Base-by-base conservation (phyloP, 2,329 filamentous ascomycete species). In the Phialocephala subalpina region DNA sequence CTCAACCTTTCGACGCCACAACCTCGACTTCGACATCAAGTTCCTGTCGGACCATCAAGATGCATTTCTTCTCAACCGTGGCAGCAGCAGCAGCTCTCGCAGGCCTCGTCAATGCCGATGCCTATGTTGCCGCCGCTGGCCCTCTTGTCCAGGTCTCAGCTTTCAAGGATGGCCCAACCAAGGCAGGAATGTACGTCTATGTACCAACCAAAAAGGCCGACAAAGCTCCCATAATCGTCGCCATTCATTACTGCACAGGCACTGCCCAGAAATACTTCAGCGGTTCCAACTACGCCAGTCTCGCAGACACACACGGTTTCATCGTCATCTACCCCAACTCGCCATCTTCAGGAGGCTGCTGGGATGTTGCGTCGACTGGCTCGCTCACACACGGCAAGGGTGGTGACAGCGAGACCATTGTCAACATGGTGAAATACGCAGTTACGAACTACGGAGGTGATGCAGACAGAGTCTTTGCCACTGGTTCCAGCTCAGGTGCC, bases 311-410 rank as follows among this genome's bases (percentile, higher is more conserved):
- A 53, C 80, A 87, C 62, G 87, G 86, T 29, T 88, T 86, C 76
- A 87, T 90, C 60, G 82, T 86, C 67, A 85, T 89, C 73, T 89
- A 86, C 74, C 86, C 86, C 1, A 80, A 82, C 67, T 83, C 82
- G 1, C 83, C 84, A 0, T 83, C 86, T 70, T 75, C 75, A n/a
- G 85, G 79, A 14, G 77, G 76, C 69, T 89, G 86, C 78, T 89
- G 86, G 86, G 87, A 90, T 68, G 86, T 89, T 1, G 82, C 83
- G 11, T 85, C 82, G 25, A 78, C 77, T 27, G 77, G 62, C 11
- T 62, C 67, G 0, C 79, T 89, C 1, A 84, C 81, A 2, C 86
- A 87, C 70, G 80, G 85, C 63, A 86, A 84, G 8, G 86, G 86
- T 25, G 84, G 85, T 2, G 84, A 89, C 74, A 84, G 81, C 58